These are phyloP conservation scores for Lachancea sp. DNA, from an alignment of 805 yeast genomes.

Conservation along the genomic window DNA sequence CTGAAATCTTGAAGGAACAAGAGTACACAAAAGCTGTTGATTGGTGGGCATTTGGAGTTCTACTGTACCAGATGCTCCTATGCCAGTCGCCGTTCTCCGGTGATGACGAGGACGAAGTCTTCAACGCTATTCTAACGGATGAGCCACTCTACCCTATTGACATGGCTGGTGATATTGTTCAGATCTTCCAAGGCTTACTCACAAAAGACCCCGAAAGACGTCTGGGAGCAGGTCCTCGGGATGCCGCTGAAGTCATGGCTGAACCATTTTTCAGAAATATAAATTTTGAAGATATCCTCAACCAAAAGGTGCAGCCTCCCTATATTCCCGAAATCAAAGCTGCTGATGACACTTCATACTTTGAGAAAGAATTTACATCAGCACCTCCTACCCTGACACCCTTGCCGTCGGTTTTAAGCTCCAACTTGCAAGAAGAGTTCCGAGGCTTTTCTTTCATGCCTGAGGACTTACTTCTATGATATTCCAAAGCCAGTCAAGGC, in stretches of 20 bases:
- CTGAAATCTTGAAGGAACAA: constrained; percentile 91
- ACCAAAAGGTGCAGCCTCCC: constrained; percentile 74
- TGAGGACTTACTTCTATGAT: constrained; percentile 42
- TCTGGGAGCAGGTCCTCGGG: constrained; percentile 80
- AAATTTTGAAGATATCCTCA: constrained; percentile 77
- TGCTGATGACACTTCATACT: constrained; percentile 86
- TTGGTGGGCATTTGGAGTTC: constrained; percentile 99
- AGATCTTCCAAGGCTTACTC: constrained; percentile 81
- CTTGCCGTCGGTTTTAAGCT: constrained; percentile 77
- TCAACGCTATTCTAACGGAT: constrained; percentile 92
- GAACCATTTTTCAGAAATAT: constrained; percentile 91
- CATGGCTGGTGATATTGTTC: constrained; percentile 95
- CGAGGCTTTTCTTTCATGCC: constrained; percentile 91
- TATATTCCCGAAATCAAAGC: constrained; percentile 80
- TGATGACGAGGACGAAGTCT: constrained; percentile 93
- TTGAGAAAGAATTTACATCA: constrained; percentile 90
- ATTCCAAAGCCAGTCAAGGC: too few relatives aligned
- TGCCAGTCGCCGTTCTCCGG: constrained; percentile 98
- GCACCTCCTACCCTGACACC: constrained; percentile 95
- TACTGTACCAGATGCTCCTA: constrained; percentile 90
- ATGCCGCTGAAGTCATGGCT: constrained; percentile 90
- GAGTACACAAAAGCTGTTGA: constrained; percentile 91
- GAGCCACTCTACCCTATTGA: constrained; percentile 95
- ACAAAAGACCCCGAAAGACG: constrained; percentile 84
- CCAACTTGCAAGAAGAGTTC: constrained; percentile 91